Evolutionary conservation across 805 yeast genomes (phyloP), one percentile per base, ranked within the genome.

Genomic region (Cyberlindnera galapagoensis): DNA sequence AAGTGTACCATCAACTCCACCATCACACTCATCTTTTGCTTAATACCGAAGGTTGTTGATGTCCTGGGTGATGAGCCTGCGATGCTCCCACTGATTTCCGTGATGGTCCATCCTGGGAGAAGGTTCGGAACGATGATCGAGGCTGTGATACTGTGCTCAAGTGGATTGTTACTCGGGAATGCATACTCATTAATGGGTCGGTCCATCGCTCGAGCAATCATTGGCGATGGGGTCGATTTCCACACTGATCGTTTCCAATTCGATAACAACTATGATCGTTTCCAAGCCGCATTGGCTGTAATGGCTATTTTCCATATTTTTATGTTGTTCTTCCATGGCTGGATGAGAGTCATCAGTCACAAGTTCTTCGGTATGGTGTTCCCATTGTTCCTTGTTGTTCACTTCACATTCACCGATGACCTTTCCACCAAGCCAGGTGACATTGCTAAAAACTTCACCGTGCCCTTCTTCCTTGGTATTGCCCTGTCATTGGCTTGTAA

Each of bases 61-160:
- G 48, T 42, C 8, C 27, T 69, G 12, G 74, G 74, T 5, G 44
- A 44, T 5, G 62, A 65, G 22, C 63, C 69, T 1, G 65, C 67
- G 9, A 60, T 69, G 62, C 45, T 68, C 9, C 67, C 71, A 0
- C 40, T 69, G 24, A 58, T 65, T 5, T 60, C 71, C 2, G 72
- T 68, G 11, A 65, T 64, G 46, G 64, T 65, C 5, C 71, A 67
- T 40, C 73, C 74, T 3, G 74, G 74, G 0, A 57, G 72, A 39
- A 56, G 75, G 31, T 54, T 67, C 3, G 69, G 74, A 15, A 61
- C 68, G 6, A 67, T 69, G 45, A 54, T 69, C 17, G 71, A 69
- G 39, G 62, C 63, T 15, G 56, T 56, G 7, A 44, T 63, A 4
- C 53, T 63, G 28, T 64, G 69, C 43, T 38, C 56, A 3, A 51